Base-by-base conservation (phyloP, 2,329 filamentous ascomycete species). In the Ophidiomyces ophidiicola region DNA sequence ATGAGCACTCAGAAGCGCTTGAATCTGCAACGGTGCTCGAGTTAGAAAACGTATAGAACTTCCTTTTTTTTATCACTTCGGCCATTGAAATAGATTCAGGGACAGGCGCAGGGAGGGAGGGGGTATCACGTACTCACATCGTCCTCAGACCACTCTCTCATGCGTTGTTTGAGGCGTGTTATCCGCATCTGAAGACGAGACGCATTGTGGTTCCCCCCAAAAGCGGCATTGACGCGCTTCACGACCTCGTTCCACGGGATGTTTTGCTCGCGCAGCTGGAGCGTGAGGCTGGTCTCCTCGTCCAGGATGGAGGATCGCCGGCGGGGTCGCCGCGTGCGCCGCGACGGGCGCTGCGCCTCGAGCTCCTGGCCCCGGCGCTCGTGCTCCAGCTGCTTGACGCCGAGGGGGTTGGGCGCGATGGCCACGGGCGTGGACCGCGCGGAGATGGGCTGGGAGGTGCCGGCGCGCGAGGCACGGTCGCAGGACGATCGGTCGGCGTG, bases 181-280 rank as follows among this genome's bases (percentile, higher is more conserved):
- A 61, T 53, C 21, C 61, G 57, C 61, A 64, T 64, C 48, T 64
- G 61, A 42, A 64, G 49, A 21, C 60, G 52, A 4, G 61, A 59
- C 43, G 61, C 55, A 15, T 56, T 53, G 5, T 55, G 56, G 45
- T 61, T 57, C 40, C 58, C 61, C 14, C 58, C 46, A 45, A 61
- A 64, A 14, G 43, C 50, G 31, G 57, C 52, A 6, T 51, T 53
- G 38, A 60, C 62, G 47, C 51, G 54, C 32, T 57, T 52, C 2
- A 59, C 54, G 21, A 64, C 52, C 6, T 54, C 48, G 39, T 54
- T 63, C 61, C 61, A 64, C 7, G 61, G 50, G 2, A 56, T 32
- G 32, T 57, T 56, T 39, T 60, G 51, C 21, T 60, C 49, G 2
- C 60, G 56, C 18, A 64, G 50, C 3, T 50, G 46, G 38, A 61